Evolutionary conservation across 2,329 filamentous ascomycete genomes (phyloP), one percentile per base, ranked within the genome.

Genomic region (Epicoccum nigrum): DNA sequence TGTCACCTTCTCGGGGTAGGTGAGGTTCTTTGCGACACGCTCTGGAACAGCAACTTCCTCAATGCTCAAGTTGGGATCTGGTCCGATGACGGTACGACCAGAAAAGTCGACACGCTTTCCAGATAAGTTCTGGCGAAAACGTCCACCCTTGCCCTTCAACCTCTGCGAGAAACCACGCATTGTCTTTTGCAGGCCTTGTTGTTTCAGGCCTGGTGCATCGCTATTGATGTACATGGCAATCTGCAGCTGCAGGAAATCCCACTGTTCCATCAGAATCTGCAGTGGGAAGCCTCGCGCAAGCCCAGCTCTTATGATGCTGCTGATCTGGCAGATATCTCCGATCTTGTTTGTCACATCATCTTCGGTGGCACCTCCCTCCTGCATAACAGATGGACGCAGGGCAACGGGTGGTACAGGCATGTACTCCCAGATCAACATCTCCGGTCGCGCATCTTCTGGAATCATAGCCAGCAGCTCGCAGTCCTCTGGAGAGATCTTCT

Each of bases 81-180:
- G 94, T 0, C 92, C 96, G 73, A 99, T 99, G 74, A 99, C 94
- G 0, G 94, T 99, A 72, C 94, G 86, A 15, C 92, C 94, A 9
- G 94, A 99, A 74, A 97, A 99, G 71, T 99, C 93, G 45, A 99
- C 94, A 82, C 94, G 93, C 76, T 99, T 99, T 70, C 94, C 94
- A 0, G 93, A 97, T 53, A 99, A 75, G 66, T 99, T 99, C 51
- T 95, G 94, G 76, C 94, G 88, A 75, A 99, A 99, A 46, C 94
- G 90, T 46, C 94, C 94, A 69, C 97, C 93, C 69, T 99, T 99
- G 62, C 94, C 94, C 76, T 99, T 99, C 39, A 99, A 76, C 13
- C 94, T 86, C 74, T 97, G 94, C 55, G 93, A 96, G 69, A 99
- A 95, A 15, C 94, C 94, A 63, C 94, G 85, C 64, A 94, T 95